phyloP scores from a whole-genome alignment of 73 alveolate genomes.

The Blepharisma stoltei region DNA sequence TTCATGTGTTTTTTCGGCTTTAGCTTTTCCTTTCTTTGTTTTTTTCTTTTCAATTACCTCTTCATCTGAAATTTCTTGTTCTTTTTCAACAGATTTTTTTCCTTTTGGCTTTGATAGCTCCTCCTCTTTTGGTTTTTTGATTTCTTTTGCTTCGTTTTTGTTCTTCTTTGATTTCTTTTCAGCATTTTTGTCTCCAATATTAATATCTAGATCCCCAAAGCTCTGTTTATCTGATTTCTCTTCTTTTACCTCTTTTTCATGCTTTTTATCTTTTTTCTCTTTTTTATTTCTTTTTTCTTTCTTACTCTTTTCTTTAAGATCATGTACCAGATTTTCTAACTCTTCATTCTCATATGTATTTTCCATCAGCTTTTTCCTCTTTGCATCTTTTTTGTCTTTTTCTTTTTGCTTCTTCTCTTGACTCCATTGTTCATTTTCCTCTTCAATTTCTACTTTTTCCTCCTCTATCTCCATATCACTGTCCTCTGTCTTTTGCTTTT shows the following conservation, averaged over 20 bases:
- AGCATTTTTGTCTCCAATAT: conserved; percentile 13
- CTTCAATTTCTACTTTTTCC: conserved; percentile 38
- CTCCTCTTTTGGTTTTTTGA: conserved; percentile 22
- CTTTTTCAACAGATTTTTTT: conserved; percentile 33
- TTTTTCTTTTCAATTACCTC: background rate
- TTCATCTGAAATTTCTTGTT: conserved; percentile 32
- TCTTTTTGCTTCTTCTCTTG: conserved; percentile 31
- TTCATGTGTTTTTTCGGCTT: conserved; percentile 29
- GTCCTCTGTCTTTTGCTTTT: conserved; percentile 44
- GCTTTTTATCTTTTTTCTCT: conserved; percentile 23
- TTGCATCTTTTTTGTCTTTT: conserved; percentile 58
- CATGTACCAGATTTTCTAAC: conserved; percentile 24
- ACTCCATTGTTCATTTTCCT: conserved; percentile 48
- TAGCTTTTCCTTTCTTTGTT: background rate
- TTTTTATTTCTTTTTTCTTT: conserved; percentile 9
- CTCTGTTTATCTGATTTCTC: conserved; percentile 37
- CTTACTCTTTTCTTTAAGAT: background rate
- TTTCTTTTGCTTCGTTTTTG: conserved; percentile 31
- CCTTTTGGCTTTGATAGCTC: conserved; percentile 17
- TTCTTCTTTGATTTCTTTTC: conserved; percentile 34
- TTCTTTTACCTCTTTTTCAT: conserved; percentile 18
- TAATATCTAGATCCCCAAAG: conserved; percentile 31
- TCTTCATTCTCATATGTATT: conserved; percentile 45
- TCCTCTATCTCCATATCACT: conserved; percentile 28
- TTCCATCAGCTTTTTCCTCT: conserved; percentile 46